phyloP scores from a whole-genome alignment of 2,329 filamentous ascomycete species.

The Ophiosphaerella herpotricha region DNA sequence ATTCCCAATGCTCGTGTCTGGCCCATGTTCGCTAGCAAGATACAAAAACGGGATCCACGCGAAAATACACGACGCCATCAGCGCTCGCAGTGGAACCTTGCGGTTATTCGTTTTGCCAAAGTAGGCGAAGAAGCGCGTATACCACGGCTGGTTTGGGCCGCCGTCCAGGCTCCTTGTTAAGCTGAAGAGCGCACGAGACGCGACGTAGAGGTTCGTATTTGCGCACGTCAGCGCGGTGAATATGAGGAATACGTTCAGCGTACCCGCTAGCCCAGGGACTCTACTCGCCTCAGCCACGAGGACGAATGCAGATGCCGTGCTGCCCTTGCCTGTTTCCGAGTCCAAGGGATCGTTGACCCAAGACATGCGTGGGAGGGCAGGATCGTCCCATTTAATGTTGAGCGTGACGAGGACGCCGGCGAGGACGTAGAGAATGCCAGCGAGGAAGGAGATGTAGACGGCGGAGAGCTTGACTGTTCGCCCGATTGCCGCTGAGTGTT shows the following conservation, averaged over 20 bases:
- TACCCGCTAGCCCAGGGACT: constrained; percentile 21
- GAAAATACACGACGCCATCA: constrained; percentile 49
- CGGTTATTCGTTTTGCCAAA: constrained; percentile 38
- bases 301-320: constrained; percentile 31
- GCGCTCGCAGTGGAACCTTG: constrained; percentile 39
- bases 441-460: constrained; percentile 10
- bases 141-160: constrained; percentile 24
- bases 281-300: constrained; percentile 20
- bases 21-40: constrained; percentile 23
- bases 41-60: constrained; percentile 51
- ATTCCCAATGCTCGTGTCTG: constrained; percentile 28
- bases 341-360: constrained; percentile 1
- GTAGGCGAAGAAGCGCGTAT: constrained; percentile 33
- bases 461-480: constrained; percentile 12
- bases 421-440: constrained; percentile 7
- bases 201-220: constrained; percentile 44
- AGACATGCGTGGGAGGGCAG: constrained; percentile 7
- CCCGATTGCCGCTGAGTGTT: neutral
- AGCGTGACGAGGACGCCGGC: constrained; percentile 10
- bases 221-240: constrained; percentile 42
- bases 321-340: neutral
- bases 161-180: constrained; percentile 33
- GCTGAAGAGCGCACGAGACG: constrained; percentile 42
- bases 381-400: constrained; percentile 10
- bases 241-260: constrained; percentile 42